These are phyloP conservation scores for Endotrypanum monterogeii DNA, from an alignment of 208 protist species.

Conservation along the genomic window DNA sequence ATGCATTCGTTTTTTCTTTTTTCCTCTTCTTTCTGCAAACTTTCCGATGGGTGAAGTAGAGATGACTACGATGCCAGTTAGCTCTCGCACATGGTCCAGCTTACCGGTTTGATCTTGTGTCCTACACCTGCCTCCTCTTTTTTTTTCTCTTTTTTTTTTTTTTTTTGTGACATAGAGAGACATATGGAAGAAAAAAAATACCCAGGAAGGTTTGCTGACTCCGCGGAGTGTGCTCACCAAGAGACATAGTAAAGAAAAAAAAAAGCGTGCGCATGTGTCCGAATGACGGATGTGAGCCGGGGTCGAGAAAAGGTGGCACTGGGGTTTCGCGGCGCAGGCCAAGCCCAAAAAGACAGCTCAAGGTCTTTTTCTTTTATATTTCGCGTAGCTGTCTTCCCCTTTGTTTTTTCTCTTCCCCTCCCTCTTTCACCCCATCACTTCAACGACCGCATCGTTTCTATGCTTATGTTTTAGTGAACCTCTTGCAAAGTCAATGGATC, in stretches of 20 bases:
- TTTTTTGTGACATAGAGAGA: conserved; percentile 17
- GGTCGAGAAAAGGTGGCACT: background rate
- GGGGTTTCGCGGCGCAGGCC: background rate
- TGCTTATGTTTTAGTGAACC: background rate
- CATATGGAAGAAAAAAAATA: background rate
- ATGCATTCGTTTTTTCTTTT: background rate
- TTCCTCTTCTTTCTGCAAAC: background rate
- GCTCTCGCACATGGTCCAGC: background rate
- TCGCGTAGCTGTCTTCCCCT: background rate
- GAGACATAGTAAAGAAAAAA: background rate
- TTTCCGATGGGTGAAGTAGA: background rate
- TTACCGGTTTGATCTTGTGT: background rate
- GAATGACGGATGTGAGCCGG: background rate
- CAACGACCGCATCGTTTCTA: background rate
- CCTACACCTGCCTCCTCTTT: conserved; percentile 5
- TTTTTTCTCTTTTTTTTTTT: conserved; percentile 13
- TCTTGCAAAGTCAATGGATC: background rate
- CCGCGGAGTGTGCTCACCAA: background rate
- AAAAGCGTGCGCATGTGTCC: too few relatives aligned
- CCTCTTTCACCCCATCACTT: background rate
- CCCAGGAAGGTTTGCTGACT: background rate
- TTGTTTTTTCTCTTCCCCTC: background rate
- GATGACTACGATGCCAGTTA: conserved; percentile 3
- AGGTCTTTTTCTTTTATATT: background rate
- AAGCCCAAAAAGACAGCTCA: background rate